Evolutionary conservation across 768 basidiomycete species (phyloP).

Genomic region (Lentinula guzmanii): DNA sequence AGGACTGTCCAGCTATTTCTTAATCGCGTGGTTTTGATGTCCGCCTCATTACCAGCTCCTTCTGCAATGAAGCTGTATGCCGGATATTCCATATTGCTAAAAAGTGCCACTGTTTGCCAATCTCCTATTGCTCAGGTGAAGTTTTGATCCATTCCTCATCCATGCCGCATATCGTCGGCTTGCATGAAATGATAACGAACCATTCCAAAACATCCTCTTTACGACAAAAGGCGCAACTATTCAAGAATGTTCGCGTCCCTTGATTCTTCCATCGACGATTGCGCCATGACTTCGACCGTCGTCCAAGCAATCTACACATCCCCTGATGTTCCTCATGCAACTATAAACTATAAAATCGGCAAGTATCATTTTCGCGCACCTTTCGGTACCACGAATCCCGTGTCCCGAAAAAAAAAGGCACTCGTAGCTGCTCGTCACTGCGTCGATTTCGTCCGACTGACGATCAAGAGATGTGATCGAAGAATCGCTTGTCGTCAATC

Average conservation of each 20-base stretch:
- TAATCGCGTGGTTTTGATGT: neutral
- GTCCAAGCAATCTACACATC: neutral
- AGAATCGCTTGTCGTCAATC: neutral
- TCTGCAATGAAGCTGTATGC: neutral
- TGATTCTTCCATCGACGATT: constrained; percentile 17
- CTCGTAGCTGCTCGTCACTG: neutral
- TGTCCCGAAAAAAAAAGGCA: neutral
- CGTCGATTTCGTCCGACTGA: neutral
- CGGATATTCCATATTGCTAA: constrained; percentile 13
- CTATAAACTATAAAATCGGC: constrained; percentile 15
- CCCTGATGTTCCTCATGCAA: constrained; percentile 10
- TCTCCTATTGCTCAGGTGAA: constrained; percentile 15
- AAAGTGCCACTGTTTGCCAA: constrained; percentile 10
- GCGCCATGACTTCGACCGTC: constrained; percentile 4
- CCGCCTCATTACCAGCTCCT: neutral
- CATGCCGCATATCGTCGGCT: no score
- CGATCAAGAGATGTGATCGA: neutral
- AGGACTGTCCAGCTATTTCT: neutral
- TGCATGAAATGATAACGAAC: neutral
- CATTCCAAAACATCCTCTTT: constrained; percentile 11
- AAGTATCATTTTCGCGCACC: constrained; percentile 16
- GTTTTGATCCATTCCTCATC: no score
- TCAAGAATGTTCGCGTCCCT: constrained; percentile 14
- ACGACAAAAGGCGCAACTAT: constrained; percentile 15
- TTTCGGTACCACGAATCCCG: constrained; percentile 10